Conservation (phyloP, 805 yeast species). For the Millerago galiae region DNA sequence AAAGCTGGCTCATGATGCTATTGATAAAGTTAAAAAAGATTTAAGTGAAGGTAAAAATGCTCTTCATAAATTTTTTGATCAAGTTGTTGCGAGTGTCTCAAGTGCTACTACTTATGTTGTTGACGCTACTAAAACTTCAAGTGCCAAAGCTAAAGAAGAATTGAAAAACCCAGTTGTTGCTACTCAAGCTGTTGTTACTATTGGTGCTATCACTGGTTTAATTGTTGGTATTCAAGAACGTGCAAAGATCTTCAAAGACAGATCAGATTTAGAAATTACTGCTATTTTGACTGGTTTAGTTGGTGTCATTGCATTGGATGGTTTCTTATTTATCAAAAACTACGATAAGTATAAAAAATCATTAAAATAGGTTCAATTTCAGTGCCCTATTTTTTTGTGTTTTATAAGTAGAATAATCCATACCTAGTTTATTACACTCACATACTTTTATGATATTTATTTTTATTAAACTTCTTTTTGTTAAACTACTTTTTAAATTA, state of each 20-base stretch:
- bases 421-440: no score
- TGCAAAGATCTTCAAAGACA: conserved; percentile 37
- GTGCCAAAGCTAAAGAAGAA: conserved; percentile 29
- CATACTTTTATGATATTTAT: no score
- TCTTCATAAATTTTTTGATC: conserved; percentile 15
- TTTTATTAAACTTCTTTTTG: no score
- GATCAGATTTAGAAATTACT: conserved; percentile 40
- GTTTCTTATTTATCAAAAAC: conserved; percentile 44
- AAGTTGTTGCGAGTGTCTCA: conserved; percentile 9
- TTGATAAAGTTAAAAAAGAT: conserved; percentile 27
- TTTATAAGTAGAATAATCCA: no score
- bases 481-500: no score
- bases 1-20: conserved; percentile 30
- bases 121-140: conserved; percentile 17
- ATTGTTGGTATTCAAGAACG: conserved; percentile 46
- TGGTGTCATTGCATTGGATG: conserved; percentile 50
- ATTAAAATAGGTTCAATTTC: conserved; percentile 3
- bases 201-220: conserved; percentile 42
- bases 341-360: conserved; percentile 45
- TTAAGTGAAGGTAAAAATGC: conserved; percentile 23
- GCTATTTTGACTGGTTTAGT: conserved; percentile 46
- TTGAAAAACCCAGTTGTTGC: conserved; percentile 59
- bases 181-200: conserved; percentile 43
- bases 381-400: no score
- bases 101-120: conserved; percentile 17